These are phyloP conservation scores for Carex littledalei DNA, from an alignment of 176 grass and related monocot genomes.

Conservation along the genomic window DNA sequence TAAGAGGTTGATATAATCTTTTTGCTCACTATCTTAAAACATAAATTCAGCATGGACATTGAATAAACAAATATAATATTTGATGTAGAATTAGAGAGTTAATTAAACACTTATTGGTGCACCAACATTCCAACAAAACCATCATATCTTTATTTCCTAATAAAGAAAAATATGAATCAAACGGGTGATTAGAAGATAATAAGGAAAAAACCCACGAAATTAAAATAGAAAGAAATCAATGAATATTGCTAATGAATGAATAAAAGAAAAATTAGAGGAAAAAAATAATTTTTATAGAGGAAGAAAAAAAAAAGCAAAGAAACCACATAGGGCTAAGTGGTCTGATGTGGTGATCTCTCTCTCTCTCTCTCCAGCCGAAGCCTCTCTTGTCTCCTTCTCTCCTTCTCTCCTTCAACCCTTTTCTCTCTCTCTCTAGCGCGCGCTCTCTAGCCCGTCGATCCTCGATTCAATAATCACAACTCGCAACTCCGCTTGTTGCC, in stretches of 20 bases:
- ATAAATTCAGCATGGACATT: not conserved
- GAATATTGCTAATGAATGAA: not conserved
- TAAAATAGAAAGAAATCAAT: not conserved
- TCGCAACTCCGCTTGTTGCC: not conserved
- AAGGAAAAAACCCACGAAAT: not conserved
- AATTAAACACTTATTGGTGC: not conserved
- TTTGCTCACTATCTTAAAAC: not conserved
- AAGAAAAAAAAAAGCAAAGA: not conserved
- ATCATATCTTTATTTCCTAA: not conserved
- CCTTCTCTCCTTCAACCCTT: not conserved
- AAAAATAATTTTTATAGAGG: not conserved
- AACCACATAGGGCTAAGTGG: not conserved
- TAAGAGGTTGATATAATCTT: not conserved
- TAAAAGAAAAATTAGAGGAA: not conserved
- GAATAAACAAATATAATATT: not conserved
- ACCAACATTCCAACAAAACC: not conserved
- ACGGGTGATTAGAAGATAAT: not conserved
- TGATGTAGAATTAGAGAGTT: not conserved
- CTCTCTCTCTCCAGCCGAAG: not conserved
- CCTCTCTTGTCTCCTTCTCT: conserved; percentile 6
- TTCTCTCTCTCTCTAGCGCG: not conserved
- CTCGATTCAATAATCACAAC: not conserved
- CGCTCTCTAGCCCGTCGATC: not conserved
- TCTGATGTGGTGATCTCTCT: not conserved
- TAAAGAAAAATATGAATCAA: not conserved